phyloP scores from a whole-genome alignment of 2,329 filamentous ascomycete genomes.

The Phyllosticta citrichinensis region DNA sequence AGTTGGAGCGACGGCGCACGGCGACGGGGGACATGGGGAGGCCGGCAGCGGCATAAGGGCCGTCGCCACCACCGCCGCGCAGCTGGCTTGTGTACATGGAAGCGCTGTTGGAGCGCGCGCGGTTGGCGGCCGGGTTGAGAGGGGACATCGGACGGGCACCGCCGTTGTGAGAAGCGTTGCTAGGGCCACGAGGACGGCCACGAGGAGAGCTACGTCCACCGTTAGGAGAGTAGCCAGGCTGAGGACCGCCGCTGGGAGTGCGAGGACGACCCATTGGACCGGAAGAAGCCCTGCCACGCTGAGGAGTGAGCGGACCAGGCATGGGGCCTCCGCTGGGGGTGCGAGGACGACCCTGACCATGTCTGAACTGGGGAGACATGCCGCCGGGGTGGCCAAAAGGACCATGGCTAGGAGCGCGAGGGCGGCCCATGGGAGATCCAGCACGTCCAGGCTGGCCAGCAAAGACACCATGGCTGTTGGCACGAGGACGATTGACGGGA shows the following conservation, averaged over 20 bases:
- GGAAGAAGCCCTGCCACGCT: neutral
- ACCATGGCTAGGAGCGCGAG: conserved; percentile 24
- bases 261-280: neutral
- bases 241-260: neutral
- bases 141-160: conserved; percentile 36
- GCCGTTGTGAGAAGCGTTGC: conserved; percentile 28
- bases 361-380: conserved; percentile 1
- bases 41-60: conserved; percentile 20
- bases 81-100: conserved; percentile 24
- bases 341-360: conserved; percentile 21
- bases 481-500: neutral
- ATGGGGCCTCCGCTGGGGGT: conserved; percentile 37
- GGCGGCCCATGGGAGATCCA: conserved; percentile 20
- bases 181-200: conserved; percentile 24
- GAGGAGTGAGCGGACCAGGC: conserved; percentile 11
- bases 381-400: conserved; percentile 2
- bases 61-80: conserved; percentile 25
- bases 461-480: conserved; percentile 9
- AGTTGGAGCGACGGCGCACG: conserved; percentile 26
- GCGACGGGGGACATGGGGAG: neutral
- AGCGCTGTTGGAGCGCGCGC: conserved; percentile 28
- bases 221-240: conserved; percentile 26
- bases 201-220: conserved; percentile 39
- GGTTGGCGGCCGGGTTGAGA: conserved; percentile 14
- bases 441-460: neutral